Evolutionary conservation across 2,329 filamentous ascomycete species (phyloP).

Genomic region (Colletotrichum musicola): DNA sequence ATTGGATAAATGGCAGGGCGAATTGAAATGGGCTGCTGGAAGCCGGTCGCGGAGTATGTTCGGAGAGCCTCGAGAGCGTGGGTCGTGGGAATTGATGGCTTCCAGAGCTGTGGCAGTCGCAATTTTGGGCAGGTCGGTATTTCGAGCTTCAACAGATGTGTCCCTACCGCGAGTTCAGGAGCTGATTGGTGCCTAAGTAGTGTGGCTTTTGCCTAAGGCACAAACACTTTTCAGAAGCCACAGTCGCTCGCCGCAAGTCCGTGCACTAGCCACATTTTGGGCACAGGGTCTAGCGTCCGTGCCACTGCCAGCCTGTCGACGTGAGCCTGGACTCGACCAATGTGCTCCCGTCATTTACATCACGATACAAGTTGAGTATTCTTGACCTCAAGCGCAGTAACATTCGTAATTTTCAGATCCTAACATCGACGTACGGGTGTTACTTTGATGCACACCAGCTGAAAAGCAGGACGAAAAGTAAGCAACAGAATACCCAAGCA

Average conservation of each 20-base stretch:
- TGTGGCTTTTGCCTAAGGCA: conserved; percentile 37
- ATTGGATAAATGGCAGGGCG: neutral
- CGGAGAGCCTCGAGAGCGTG: conserved; percentile 21
- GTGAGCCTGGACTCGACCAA: too few relatives aligned
- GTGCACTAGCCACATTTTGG: neutral
- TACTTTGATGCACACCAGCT: too few relatives aligned
- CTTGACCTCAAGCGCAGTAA: too few relatives aligned
- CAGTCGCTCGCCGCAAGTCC: neutral
- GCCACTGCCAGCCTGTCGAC: neutral
- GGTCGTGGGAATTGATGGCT: conserved; percentile 39
- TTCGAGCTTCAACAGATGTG: conserved; percentile 42
- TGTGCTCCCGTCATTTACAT: too few relatives aligned
- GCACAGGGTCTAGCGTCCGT: neutral
- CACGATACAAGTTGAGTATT: too few relatives aligned
- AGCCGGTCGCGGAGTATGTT: conserved; percentile 33
- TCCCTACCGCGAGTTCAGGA: conserved; percentile 39
- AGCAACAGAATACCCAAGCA: too few relatives aligned
- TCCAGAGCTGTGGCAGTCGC: conserved; percentile 40
- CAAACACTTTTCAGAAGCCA: conserved; percentile 12
- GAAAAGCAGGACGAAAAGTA: too few relatives aligned
- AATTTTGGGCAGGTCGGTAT: conserved; percentile 39
- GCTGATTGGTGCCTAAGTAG: conserved; percentile 38
- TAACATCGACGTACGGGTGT: too few relatives aligned
- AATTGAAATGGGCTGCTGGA: conserved; percentile 30
- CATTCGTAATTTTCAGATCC: too few relatives aligned